A percentile compares a stretch with the other conserved stretches of the same genome.
phyloP scores from a whole-genome alignment of 768 basidiomycete genomes.

The Boletales sp. region DNA sequence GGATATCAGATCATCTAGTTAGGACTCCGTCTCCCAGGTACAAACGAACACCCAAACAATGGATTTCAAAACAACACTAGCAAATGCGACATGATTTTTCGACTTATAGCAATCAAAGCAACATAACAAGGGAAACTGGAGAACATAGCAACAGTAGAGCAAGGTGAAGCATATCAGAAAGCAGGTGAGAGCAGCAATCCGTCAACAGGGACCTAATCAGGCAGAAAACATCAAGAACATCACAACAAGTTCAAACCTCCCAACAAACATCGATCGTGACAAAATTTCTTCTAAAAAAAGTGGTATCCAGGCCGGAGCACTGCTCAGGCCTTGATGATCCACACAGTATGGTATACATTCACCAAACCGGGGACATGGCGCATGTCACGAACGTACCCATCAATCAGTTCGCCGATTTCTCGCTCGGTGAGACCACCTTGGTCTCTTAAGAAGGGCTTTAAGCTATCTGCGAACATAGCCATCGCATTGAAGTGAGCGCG shows the following conservation, averaged over 20 bases:
- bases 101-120: background rate
- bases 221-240: background rate
- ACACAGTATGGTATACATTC: slow-evolving; percentile 46
- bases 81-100: background rate
- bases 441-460: slow-evolving; percentile 43
- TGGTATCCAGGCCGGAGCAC: background rate
- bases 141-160: background rate
- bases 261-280: background rate
- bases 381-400: slow-evolving; percentile 46
- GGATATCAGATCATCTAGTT: too few species aligned
- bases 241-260: background rate
- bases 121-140: background rate
- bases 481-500: slow-evolving; percentile 37
- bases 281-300: background rate
- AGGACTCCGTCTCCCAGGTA: too few species aligned
- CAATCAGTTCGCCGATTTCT: slow-evolving; percentile 39
- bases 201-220: background rate
- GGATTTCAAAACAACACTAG: background rate
- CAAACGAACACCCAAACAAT: background rate
- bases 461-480: slow-evolving; percentile 43
- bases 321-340: slow-evolving; percentile 34
- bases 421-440: slow-evolving; percentile 36
- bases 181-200: background rate
- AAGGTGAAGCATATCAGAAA: background rate
- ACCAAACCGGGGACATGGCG: slow-evolving; percentile 45